A percentile compares a stretch with the other conserved stretches of the same genome.
Evolutionary conservation across 441 rosid species (phyloP).

Genomic region (Pelargonium fulgidum): DNA sequence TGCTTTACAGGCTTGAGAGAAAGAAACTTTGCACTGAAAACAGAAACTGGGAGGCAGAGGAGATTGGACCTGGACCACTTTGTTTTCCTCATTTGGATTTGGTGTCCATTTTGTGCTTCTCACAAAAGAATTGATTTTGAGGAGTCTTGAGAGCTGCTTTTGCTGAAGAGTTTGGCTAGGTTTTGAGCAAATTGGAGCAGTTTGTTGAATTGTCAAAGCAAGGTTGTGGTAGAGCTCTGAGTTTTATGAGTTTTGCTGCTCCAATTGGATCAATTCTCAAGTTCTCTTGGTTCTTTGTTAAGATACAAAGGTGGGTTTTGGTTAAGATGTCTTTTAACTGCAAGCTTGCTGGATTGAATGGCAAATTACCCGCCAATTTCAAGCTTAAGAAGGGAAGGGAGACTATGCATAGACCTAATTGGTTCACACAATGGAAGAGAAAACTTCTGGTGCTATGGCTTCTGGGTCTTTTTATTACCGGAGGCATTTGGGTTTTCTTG

Average conservation of each 20-base stretch:
- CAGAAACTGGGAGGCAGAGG: slow-evolving; percentile 24
- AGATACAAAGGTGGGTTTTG: slow-evolving; percentile 33
- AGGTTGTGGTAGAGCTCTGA: slow-evolving; percentile 19
- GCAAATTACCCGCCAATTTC: slow-evolving; percentile 33
- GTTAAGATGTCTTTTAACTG: slow-evolving; percentile 52
- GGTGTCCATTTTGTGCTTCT: too few species aligned
- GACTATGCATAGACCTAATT: slow-evolving; percentile 29
- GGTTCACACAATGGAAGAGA: slow-evolving; percentile 42
- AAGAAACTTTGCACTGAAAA: slow-evolving; percentile 26
- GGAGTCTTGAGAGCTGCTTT: slow-evolving; percentile 22
- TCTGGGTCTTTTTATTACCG: slow-evolving; percentile 32
- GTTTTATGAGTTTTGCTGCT: slow-evolving; percentile 43
- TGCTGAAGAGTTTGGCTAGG: slow-evolving; percentile 17
- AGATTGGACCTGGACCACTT: slow-evolving; percentile 28
- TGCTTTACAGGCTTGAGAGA: slow-evolving; percentile 20
- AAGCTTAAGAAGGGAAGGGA: slow-evolving; percentile 48
- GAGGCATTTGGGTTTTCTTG: slow-evolving; percentile 35
- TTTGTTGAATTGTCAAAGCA: slow-evolving; percentile 28
- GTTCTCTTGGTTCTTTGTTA: slow-evolving; percentile 31
- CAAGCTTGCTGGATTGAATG: slow-evolving; percentile 44
- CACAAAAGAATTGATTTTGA: slow-evolving; percentile 22
- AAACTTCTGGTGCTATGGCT: slow-evolving; percentile 37
- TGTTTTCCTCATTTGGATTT: slow-evolving; percentile 25
- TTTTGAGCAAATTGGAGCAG: slow-evolving; percentile 15
- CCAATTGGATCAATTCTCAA: slow-evolving; percentile 37